Evolutionary conservation across 129 eudicot genomes (phyloP), one percentile per base, ranked within the genome.

Genomic region (Rutidosis leptorrhynchoides): DNA sequence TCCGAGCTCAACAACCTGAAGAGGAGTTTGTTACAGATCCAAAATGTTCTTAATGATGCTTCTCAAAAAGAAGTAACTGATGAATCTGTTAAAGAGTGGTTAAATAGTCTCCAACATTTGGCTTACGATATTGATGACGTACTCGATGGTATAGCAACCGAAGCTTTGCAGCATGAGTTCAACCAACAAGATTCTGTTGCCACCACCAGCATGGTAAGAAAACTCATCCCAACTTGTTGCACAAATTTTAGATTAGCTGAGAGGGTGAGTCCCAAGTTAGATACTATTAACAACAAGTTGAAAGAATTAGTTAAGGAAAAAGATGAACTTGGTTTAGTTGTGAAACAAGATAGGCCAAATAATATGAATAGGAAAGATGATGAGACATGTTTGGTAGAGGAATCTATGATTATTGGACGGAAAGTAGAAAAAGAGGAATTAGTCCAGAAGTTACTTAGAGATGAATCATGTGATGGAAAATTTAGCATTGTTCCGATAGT

Each of bases 181-280:
- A 64, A 0, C 22, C 2, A 16, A 11, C 24, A 60, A 17, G n/a
- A n/a, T n/a, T 58, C 35, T 58, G 45, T n/a, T 7, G 63, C 11
- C 21, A 1, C 16, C 20, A 61, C 66, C 27, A 61, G 49, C 48
- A 33, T 1, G 67, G 67, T 62, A 33, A 62, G 51, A 21, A 62
- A 62, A 11, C 52, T 62, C 17, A 62, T 62, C 49, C 67, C 67
- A 35, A 62, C n/a, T 33, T 35, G 51, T 59, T 59, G 64, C 67
- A 35, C 67, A 11, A 33, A 8, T 33, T 9, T 61, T 49, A 19
- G 28, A 61, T 27, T 3, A 62, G 10, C 11, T 28, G 17, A 7
- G 0, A 59, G 42, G 23, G 15, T 29, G 43, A 1, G 3, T 59
- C 14, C 2, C 25, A 59, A 29, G 23, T 59, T 59, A 29, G 42